phyloP scores from a whole-genome alignment of 2,329 filamentous ascomycete genomes.

The Penicillium corylophilum region DNA sequence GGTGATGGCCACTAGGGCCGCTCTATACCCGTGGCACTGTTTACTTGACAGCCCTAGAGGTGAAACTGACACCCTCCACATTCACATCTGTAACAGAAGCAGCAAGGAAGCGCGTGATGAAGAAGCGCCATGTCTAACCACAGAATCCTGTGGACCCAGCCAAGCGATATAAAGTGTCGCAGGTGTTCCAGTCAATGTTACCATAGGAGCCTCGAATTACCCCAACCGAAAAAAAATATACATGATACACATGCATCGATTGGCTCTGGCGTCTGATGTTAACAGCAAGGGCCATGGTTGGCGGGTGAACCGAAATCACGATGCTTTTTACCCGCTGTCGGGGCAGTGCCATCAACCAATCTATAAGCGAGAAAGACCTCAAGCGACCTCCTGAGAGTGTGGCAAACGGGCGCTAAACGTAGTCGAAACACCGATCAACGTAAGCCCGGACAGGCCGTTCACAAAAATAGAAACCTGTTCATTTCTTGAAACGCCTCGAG shows the following conservation, averaged over 20 bases:
- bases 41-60: not conserved
- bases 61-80: not conserved
- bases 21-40: not conserved
- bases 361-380: not conserved
- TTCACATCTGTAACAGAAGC: not conserved
- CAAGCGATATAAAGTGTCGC: not conserved
- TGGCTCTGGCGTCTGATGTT: not conserved
- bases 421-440: conserved; percentile 14
- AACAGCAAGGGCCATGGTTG: not conserved
- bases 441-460: conserved; percentile 7
- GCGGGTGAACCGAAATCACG: not conserved
- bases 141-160: not conserved
- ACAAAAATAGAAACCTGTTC: conserved; percentile 11
- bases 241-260: not conserved
- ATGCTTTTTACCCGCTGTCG: not conserved
- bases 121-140: not conserved
- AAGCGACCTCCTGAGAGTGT: not conserved
- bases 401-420: conserved; percentile 12
- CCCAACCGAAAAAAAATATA: not conserved
- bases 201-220: not conserved
- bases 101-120: not conserved
- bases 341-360: not conserved
- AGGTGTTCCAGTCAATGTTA: not conserved
- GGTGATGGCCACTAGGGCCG: not conserved
- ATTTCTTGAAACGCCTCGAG: conserved; percentile 4